Conservation (phyloP, 768 basidiomycete species). For the Lanmaoa pseudosensibilis region DNA sequence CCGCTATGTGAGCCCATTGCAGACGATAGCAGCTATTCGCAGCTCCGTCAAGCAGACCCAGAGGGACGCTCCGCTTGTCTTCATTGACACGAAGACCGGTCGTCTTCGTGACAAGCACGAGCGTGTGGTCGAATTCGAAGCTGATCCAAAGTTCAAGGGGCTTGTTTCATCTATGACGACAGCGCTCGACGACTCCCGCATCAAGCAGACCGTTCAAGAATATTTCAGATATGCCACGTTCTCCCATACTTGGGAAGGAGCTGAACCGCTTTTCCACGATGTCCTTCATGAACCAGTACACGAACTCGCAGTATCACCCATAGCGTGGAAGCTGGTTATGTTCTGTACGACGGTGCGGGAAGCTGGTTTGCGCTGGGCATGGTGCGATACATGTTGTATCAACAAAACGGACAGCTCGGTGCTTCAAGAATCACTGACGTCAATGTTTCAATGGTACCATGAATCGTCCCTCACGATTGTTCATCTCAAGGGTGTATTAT, state of each 20-base stretch:
- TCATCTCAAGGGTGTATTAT: too few relatives aligned
- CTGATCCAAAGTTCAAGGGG: too few relatives aligned
- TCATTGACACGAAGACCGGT: background rate
- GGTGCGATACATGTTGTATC: background rate
- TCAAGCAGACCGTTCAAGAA: background rate
- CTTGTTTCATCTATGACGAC: too few relatives aligned
- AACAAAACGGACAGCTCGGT: background rate
- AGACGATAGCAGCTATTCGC: too few relatives aligned
- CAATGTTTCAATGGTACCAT: too few relatives aligned
- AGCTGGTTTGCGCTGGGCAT: background rate
- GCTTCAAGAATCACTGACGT: background rate
- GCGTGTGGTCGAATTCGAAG: too few relatives aligned
- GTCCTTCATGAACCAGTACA: background rate
- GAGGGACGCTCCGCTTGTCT: too few relatives aligned
- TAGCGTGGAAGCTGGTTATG: too few relatives aligned
- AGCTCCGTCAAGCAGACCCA: too few relatives aligned
- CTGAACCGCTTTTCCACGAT: background rate
- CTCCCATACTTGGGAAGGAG: conserved; percentile 5
- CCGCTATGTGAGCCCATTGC: too few relatives aligned
- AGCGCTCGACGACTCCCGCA: background rate
- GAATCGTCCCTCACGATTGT: too few relatives aligned
- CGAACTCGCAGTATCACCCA: background rate
- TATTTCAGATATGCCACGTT: background rate
- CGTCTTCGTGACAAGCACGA: background rate
- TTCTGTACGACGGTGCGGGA: background rate